Conservation (phyloP, 1,284 basidiomycete species). For the Lentinus polychrous region DNA sequence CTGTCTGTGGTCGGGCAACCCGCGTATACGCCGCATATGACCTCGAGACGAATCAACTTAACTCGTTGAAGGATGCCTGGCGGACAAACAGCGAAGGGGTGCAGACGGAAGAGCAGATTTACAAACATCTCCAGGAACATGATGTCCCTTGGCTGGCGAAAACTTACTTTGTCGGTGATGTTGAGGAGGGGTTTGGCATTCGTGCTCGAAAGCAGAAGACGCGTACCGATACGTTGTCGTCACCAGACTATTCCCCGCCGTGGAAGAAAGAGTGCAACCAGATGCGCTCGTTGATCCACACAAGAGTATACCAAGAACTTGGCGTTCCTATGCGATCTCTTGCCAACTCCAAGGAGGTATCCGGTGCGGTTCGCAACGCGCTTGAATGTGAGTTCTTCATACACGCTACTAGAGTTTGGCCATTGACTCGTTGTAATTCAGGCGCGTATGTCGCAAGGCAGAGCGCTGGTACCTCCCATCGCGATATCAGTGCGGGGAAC, state of each 20-base stretch:
- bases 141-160: not conserved
- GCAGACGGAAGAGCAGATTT: not conserved
- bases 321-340: not conserved
- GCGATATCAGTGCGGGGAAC: not conserved
- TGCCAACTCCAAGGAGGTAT: not conserved
- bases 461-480: not conserved
- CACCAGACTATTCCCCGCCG: not conserved
- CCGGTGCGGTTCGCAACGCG: not conserved
- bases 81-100: not conserved
- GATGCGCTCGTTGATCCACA: not conserved
- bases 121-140: not conserved
- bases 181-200: not conserved
- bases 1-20: not conserved
- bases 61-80: not conserved
- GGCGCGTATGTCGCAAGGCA: not conserved
- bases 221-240: not conserved
- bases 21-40: not conserved
- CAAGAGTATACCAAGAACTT: not conserved
- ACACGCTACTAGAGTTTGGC: not conserved
- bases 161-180: not conserved
- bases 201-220: not conserved
- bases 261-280: too few relatives aligned
- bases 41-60: not conserved
- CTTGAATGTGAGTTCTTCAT: not conserved
- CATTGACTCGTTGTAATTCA: not conserved